Conservation (phyloP, 495 filamentous ascomycete species). For the Lepidopterella palustris region DNA sequence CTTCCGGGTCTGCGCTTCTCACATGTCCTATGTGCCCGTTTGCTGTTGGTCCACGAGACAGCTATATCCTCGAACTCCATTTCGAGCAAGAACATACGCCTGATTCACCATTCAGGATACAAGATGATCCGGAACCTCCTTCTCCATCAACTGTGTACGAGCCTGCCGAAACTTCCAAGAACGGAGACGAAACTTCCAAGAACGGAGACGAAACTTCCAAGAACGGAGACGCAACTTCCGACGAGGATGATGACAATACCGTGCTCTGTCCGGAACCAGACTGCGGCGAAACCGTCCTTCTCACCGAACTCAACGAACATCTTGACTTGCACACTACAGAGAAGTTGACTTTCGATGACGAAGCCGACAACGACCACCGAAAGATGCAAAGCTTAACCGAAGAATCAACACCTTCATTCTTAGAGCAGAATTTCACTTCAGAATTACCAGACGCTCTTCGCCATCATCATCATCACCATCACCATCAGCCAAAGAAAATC, state of each 20-base stretch:
- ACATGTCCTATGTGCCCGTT: constrained; percentile 53
- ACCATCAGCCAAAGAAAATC: constrained; percentile 9
- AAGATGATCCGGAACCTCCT: constrained; percentile 28
- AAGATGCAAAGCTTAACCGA: constrained; percentile 2
- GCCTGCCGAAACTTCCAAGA: not conserved
- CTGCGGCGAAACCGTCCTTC: constrained; percentile 64
- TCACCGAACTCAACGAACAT: constrained; percentile 60
- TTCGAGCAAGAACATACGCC: constrained; percentile 52
- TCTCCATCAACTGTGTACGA: constrained; percentile 1
- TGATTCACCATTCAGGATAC: constrained; percentile 49
- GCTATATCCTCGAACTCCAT: constrained; percentile 48
- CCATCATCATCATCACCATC: constrained; percentile 3
- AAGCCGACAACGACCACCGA: constrained; percentile 13
- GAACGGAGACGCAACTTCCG: constrained; percentile 14
- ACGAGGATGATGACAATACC: constrained; percentile 43
- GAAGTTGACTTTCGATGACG: constrained; percentile 46
- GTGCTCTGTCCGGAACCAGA: constrained; percentile 60
- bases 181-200: not conserved
- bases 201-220: not conserved
- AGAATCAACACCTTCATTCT: constrained; percentile 21
- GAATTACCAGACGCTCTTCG: constrained; percentile 6
- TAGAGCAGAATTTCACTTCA: constrained; percentile 22
- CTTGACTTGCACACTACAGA: constrained; percentile 67
- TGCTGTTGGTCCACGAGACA: constrained; percentile 38
- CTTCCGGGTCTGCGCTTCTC: constrained; percentile 8